phyloP scores from a whole-genome alignment of 345 rosid species.

The Lepidium aucheri region DNA sequence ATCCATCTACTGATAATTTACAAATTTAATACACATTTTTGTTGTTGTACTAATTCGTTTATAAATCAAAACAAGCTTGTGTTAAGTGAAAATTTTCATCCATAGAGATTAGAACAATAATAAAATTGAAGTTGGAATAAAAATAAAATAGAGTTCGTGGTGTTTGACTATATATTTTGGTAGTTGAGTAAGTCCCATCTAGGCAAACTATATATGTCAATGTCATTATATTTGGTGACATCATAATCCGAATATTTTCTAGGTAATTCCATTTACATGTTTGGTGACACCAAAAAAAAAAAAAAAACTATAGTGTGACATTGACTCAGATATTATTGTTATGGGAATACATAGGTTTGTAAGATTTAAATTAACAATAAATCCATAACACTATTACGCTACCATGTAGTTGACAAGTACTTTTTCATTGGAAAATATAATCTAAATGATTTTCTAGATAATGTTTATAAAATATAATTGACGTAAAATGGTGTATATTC shows the following conservation, averaged over 20 bases:
- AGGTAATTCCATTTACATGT: background rate
- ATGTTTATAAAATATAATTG: no score
- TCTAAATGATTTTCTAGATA: no score
- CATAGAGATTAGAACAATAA: background rate
- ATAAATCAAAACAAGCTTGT: background rate
- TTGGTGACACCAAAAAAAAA: background rate
- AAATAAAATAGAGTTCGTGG: background rate
- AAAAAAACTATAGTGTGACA: background rate
- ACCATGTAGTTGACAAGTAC: background rate
- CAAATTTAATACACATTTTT: no score
- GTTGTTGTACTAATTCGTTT: background rate
- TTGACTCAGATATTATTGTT: background rate
- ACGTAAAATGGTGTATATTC: background rate
- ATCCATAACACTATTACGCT: background rate
- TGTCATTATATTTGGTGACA: background rate
- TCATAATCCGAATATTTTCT: background rate
- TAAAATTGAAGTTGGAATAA: background rate
- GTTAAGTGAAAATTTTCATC: background rate
- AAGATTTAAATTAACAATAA: background rate
- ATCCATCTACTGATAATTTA: no score
- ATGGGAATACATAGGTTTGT: background rate
- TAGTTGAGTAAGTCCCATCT: background rate
- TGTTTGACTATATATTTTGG: background rate
- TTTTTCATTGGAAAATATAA: no score
- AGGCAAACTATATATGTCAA: background rate